Evolutionary conservation across 106 monocot species (phyloP).

Genomic region (Dendrobium huoshanense): DNA sequence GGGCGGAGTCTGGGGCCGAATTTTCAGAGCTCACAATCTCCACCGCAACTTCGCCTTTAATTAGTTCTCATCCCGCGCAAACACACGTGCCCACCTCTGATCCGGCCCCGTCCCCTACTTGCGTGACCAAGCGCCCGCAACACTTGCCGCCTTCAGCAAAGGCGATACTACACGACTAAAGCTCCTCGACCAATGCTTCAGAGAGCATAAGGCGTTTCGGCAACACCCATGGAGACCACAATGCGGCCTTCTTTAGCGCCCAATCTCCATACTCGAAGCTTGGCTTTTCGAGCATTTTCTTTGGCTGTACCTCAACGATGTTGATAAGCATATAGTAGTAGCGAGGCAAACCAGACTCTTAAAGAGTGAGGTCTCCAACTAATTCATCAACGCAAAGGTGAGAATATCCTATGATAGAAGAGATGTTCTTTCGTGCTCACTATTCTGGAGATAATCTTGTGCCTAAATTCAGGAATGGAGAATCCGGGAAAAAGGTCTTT

Average conservation of each 20-base stretch:
- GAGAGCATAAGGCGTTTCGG: conserved; percentile 66
- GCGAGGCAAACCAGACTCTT: conserved; percentile 66
- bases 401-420: too few species aligned
- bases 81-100: too few species aligned
- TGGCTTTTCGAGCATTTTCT: conserved; percentile 94
- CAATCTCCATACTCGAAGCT: conserved; percentile 59
- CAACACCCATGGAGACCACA: conserved; percentile 70
- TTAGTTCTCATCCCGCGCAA: too few species aligned
- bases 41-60: too few species aligned
- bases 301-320: conserved; percentile 76
- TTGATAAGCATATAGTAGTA: conserved; percentile 70
- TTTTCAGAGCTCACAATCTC: too few species aligned
- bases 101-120: too few species aligned
- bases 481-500: conserved; percentile 83
- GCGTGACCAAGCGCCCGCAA: too few species aligned
- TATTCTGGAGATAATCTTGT: conserved; percentile 59
- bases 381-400: too few species aligned
- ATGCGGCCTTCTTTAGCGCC: conserved; percentile 61
- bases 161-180: conserved; percentile 81
- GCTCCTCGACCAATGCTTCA: conserved; percentile 69
- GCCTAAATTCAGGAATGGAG: conserved; percentile 58
- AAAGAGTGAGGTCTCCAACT: conserved; percentile 43
- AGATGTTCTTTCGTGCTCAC: conserved; percentile 77
- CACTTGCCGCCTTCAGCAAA: background rate
- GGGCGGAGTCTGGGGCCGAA: too few species aligned